Evolutionary conservation across 768 basidiomycete genomes (phyloP).

Genomic region (Cystoderma amianthinum): DNA sequence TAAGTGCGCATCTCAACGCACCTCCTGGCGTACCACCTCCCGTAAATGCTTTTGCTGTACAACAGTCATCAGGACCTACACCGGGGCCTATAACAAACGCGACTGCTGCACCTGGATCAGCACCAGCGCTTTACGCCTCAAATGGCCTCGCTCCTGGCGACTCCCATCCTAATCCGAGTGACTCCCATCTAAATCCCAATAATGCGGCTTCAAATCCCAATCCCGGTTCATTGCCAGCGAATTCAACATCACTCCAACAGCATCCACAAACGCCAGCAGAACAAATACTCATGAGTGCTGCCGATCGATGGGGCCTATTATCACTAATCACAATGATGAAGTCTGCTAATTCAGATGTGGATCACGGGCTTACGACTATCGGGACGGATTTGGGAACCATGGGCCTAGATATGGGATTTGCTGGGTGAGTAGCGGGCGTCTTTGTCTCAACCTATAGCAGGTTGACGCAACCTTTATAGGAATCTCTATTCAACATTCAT

Average conservation of each 20-base stretch:
- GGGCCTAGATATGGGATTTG: constrained; percentile 82
- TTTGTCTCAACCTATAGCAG: constrained; percentile 1
- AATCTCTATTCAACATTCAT: constrained; percentile 90
- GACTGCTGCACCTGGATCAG: constrained; percentile 13
- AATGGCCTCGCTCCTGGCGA: constrained; percentile 27
- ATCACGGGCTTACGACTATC: constrained; percentile 74
- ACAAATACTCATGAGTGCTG: constrained; percentile 87
- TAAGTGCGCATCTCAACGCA: constrained; percentile 43
- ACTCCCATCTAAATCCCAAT: constrained; percentile 23
- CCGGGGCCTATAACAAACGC: constrained; percentile 19
- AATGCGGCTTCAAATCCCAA: constrained; percentile 25
- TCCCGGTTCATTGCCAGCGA: constrained; percentile 20
- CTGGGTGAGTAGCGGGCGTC: constrained; percentile 62
- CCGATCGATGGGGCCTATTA: constrained; percentile 91
- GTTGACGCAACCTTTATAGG: constrained; percentile 27
- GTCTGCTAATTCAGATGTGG: constrained; percentile 67
- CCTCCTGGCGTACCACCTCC: constrained; percentile 38
- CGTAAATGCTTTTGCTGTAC: constrained; percentile 14
- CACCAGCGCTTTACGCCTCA: constrained; percentile 24
- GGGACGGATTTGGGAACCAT: constrained; percentile 90
- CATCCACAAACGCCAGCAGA: constrained; percentile 87
- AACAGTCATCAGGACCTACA: constrained; percentile 16
- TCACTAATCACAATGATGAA: constrained; percentile 85
- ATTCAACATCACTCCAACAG: constrained; percentile 29
- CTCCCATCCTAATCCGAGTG: constrained; percentile 16